These are phyloP conservation scores for Colletotrichum aenigma DNA, from an alignment of 2,329 filamentous ascomycete species.

Conservation along the genomic window DNA sequence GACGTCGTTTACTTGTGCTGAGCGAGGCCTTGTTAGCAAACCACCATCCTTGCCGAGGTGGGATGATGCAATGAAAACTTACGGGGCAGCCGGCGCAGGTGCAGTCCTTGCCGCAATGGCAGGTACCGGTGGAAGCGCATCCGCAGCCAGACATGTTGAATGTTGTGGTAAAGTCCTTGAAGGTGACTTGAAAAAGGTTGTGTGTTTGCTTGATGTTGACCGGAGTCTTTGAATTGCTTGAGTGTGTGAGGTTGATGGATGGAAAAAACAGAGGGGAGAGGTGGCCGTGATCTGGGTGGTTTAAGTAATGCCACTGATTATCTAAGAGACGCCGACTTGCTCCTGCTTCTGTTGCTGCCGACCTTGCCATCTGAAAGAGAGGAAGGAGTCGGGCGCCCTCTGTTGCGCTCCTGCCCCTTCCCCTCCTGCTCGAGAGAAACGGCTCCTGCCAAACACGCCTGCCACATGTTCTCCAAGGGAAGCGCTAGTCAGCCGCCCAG, in stretches of 20 bases:
- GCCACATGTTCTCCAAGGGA: constrained; percentile 1
- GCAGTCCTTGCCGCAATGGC: constrained; percentile 46
- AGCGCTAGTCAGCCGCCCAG: not conserved
- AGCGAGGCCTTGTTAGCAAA: not conserved
- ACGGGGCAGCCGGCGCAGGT: constrained; percentile 48
- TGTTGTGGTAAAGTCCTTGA: not conserved
- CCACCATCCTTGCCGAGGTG: not conserved
- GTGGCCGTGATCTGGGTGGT: not conserved
- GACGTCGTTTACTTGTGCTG: constrained; percentile 15
- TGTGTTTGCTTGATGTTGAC: not conserved
- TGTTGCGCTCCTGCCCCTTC: not conserved
- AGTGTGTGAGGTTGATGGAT: not conserved
- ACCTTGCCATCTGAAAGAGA: not conserved
- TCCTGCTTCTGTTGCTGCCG: not conserved
- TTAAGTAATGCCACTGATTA: constrained; percentile 11
- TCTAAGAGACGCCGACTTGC: not conserved
- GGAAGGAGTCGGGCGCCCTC: not conserved
- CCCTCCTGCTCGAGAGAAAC: not conserved
- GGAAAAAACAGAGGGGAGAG: not conserved
- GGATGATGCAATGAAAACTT: constrained; percentile 26
- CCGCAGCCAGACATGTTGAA: constrained; percentile 47
- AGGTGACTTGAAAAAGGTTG: not conserved
- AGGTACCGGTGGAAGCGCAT: constrained; percentile 31
- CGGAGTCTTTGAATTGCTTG: not conserved
- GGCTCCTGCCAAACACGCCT: not conserved